A percentile compares a stretch with the other conserved stretches of the same genome.
Conservation (phyloP, 1,284 basidiomycete genomes). For the Irpex rosettiformis region DNA sequence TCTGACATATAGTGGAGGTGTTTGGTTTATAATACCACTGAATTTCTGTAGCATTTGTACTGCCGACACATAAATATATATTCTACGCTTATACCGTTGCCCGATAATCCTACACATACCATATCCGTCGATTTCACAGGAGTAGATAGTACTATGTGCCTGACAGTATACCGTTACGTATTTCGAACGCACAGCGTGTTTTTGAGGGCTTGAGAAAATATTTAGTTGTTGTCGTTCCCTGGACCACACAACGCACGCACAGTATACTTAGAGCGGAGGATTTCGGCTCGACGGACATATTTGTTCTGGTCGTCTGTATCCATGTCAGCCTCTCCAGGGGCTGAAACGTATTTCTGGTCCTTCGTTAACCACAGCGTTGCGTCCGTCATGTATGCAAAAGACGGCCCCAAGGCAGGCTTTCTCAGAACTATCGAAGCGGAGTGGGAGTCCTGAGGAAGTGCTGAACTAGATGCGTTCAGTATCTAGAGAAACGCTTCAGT, state of each 20-base stretch:
- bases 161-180: constrained; percentile 18
- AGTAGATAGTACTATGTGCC: background rate
- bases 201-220: constrained; percentile 32
- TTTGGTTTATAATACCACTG: too few relatives aligned
- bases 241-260: constrained; percentile 29
- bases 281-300: constrained; percentile 23
- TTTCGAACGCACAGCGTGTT: constrained; percentile 31
- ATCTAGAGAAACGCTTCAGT: constrained; percentile 30
- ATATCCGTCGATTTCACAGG: background rate
- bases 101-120: too few relatives aligned
- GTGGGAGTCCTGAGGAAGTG: constrained; percentile 32
- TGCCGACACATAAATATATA: constrained; percentile 2
- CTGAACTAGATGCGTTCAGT: constrained; percentile 40
- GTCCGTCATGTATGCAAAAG: constrained; percentile 70
- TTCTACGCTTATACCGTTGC: background rate
- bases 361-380: constrained; percentile 66
- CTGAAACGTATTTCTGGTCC: background rate
- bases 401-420: constrained; percentile 72
- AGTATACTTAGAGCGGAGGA: constrained; percentile 40
- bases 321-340: background rate
- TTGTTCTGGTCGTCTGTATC: constrained; percentile 7
- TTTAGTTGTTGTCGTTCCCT: background rate
- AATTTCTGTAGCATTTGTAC: too few relatives aligned
- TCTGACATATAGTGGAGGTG: constrained; percentile 10
- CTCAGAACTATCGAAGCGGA: constrained; percentile 37